These are phyloP conservation scores for Saturnispora bothae DNA, from an alignment of 805 yeast species.

Conservation along the genomic window DNA sequence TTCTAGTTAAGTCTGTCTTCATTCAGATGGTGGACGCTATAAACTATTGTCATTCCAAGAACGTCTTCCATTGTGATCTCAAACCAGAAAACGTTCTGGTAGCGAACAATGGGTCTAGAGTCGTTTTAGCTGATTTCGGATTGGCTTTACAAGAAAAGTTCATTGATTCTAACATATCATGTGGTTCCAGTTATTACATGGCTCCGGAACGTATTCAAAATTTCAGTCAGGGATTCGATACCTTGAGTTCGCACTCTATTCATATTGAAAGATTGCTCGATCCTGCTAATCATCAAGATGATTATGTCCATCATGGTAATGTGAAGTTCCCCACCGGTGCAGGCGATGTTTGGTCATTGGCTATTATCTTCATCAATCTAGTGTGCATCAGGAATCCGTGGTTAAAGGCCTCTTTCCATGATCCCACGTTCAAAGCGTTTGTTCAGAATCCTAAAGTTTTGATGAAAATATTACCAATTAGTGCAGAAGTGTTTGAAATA, in stretches of 20 bases:
- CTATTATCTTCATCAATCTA: conserved; percentile 69
- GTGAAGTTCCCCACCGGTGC: conserved; percentile 51
- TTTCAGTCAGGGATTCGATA: conserved; percentile 30
- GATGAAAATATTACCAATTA: conserved; percentile 61
- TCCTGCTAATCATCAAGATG: conserved; percentile 14
- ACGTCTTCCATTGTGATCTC: conserved; percentile 87
- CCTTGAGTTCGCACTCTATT: conserved; percentile 24
- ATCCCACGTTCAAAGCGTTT: conserved; percentile 56
- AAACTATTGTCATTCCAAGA: conserved; percentile 68
- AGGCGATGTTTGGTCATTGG: conserved; percentile 84
- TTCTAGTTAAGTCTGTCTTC: conserved; percentile 46
- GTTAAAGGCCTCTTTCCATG: conserved; percentile 66
- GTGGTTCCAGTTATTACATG: conserved; percentile 88
- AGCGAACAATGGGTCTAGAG: conserved; percentile 40
- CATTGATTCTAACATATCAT: conserved; percentile 61
- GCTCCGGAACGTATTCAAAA: conserved; percentile 65
- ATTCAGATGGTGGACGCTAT: conserved; percentile 76
- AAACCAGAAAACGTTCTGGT: conserved; percentile 91
- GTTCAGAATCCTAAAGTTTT: conserved; percentile 45
- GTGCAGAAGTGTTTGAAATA: conserved; percentile 46
- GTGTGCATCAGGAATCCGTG: conserved; percentile 84
- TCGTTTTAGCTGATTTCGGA: conserved; percentile 81
- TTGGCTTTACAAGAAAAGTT: conserved; percentile 54
- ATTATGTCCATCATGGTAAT: conserved; percentile 18
- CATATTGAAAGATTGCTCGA: conserved; percentile 22